A percentile compares a stretch with the other conserved stretches of the same genome.
Evolutionary conservation across 108 stramenopile species (phyloP).

Genomic region (Tribonema minus): DNA sequence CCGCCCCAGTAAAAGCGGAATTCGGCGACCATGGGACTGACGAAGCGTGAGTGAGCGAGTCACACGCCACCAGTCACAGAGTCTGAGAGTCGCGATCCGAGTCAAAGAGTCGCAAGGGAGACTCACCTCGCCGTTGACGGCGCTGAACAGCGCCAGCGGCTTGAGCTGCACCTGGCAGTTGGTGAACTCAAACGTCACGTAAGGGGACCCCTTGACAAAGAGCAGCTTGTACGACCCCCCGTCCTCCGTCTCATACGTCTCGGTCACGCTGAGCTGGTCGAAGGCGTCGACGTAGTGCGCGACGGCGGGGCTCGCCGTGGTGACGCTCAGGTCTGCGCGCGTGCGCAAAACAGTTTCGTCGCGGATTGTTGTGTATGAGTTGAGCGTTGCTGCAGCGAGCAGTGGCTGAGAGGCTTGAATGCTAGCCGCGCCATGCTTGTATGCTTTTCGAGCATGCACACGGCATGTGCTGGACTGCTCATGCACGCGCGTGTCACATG

Average conservation of each 20-base stretch:
- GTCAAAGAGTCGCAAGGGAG: too few species aligned
- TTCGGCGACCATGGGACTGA: too few species aligned
- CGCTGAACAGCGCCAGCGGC: not conserved
- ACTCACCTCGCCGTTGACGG: not conserved
- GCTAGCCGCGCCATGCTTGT: too few species aligned
- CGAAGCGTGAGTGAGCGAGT: too few species aligned
- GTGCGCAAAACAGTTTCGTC: not conserved
- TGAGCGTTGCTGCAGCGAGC: too few species aligned
- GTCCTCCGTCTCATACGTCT: constrained; percentile 10
- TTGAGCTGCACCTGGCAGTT: not conserved
- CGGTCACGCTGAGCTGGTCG: constrained; percentile 49
- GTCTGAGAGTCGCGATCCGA: too few species aligned
- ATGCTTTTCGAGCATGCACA: too few species aligned
- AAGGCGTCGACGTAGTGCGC: constrained; percentile 7
- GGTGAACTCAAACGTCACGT: constrained; percentile 41
- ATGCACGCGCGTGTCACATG: too few species aligned
- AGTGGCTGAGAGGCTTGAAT: too few species aligned
- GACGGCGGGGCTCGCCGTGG: not conserved
- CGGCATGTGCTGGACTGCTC: too few species aligned
- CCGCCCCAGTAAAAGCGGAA: too few species aligned
- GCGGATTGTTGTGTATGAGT: not conserved
- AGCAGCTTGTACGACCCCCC: constrained; percentile 29
- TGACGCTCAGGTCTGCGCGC: constrained; percentile 32
- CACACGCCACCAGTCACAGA: too few species aligned
- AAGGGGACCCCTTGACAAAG: constrained; percentile 51